A percentile compares a stretch with the other conserved stretches of the same genome.
Evolutionary conservation across 208 protist genomes (phyloP).

Genomic region (Trypanosoma platydactyli): DNA sequence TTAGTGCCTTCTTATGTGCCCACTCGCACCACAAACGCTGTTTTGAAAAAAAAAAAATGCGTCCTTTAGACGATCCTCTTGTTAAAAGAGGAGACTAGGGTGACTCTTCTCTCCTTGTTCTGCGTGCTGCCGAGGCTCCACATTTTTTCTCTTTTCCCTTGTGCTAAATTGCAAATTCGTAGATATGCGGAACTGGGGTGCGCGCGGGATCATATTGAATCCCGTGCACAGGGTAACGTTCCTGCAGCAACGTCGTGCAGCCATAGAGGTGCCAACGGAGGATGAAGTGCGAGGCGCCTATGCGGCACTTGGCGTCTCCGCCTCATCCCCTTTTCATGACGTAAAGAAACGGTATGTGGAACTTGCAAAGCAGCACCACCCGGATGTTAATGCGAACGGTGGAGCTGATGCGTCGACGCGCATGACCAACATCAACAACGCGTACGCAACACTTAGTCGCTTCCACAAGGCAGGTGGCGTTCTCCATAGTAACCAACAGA

Average conservation of each 20-base stretch:
- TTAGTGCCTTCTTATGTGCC: too few species aligned
- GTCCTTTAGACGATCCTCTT: too few species aligned
- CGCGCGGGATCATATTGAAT: constrained; percentile 1
- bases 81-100: too few species aligned
- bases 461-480: constrained; percentile 66
- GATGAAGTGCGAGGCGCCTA: constrained; percentile 77
- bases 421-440: constrained; percentile 87
- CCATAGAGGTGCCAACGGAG: constrained; percentile 45
- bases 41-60: too few species aligned
- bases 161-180: background rate
- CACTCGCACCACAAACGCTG: too few species aligned
- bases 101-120: background rate
- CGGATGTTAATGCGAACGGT: constrained; percentile 57
- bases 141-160: constrained; percentile 8
- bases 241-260: constrained; percentile 24
- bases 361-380: constrained; percentile 89
- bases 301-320: constrained; percentile 61
- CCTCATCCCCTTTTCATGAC: constrained; percentile 47
- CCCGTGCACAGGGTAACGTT: constrained; percentile 1
- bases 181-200: constrained; percentile 21
- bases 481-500: constrained; percentile 15
- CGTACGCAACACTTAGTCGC: constrained; percentile 72
- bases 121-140: background rate
- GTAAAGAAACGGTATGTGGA: constrained; percentile 83
- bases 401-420: constrained; percentile 32